Evolutionary conservation across 768 basidiomycete genomes (phyloP).

Genomic region (Panaeolus cyanescens): DNA sequence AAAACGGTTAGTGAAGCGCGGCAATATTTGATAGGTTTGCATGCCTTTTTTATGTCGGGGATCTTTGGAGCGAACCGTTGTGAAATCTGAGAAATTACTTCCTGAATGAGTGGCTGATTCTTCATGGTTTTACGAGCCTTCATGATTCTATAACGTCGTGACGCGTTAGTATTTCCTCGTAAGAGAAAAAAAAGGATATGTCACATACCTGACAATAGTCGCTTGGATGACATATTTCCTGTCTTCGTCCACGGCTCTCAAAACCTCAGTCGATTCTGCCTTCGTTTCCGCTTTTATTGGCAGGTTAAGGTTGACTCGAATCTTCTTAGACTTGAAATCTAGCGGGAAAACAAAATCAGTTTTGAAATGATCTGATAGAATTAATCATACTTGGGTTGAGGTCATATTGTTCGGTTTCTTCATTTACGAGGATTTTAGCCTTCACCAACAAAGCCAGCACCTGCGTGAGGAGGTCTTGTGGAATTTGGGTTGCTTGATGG

Average conservation of each 20-base stretch:
- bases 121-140: constrained; percentile 96
- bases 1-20: neutral
- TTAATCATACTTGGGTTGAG: constrained; percentile 66
- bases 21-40: constrained; percentile 7
- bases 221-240: constrained; percentile 96
- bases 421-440: constrained; percentile 86
- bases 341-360: constrained; percentile 1
- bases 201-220: constrained; percentile 77
- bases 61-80: constrained; percentile 91
- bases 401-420: constrained; percentile 89
- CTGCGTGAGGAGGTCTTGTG: constrained; percentile 76
- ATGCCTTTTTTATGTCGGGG: constrained; percentile 94
- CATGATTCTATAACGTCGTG: constrained; percentile 69
- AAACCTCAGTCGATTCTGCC: constrained; percentile 87
- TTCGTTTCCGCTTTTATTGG: constrained; percentile 96
- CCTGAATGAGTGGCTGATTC: constrained; percentile 87
- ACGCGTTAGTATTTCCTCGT: constrained; percentile 5
- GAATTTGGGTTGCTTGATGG: constrained; percentile 74
- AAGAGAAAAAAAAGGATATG: neutral
- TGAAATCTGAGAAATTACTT: constrained; percentile 88
- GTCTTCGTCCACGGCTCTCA: constrained; percentile 96
- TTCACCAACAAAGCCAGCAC: constrained; percentile 73
- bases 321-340: constrained; percentile 95
- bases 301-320: constrained; percentile 86
- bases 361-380: neutral